Evolutionary conservation across 148 eudicot genomes (phyloP), one percentile per base, ranked within the genome.

Genomic region (Rhododendron kiyosumense): DNA sequence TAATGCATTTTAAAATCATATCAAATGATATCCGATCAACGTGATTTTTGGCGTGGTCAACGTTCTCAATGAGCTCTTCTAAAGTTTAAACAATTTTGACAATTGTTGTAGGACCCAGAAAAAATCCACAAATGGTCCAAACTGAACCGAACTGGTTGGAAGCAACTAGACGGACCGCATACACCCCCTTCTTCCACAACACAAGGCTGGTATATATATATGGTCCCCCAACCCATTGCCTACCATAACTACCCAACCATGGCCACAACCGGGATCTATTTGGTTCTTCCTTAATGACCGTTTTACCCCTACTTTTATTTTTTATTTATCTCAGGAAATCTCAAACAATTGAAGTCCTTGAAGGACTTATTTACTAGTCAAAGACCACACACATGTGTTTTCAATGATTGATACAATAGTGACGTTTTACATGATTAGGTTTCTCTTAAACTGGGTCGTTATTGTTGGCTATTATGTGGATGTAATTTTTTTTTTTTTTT

Each of bases 61-160:
- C 0, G 7, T 41, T 41, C 43, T 41, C 43, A 5, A 41, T 5
- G 43, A 41, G 7, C 43, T 41, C 34, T 32, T 32, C 43, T 41
- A 41, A 41, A 41, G 1, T 41, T 41, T 41, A 7, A 41, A 41
- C 7, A 0, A 7, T 41, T 41, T 0, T 7, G 7, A 41, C 5
- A 0, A 41, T 5, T 41, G 0, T 41, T 41, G 0, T 5, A 0
- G 43, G 0, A 5, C 43, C 7, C 41, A 38, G 0, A 38, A 38
- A 38, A 0, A 4, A 0, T 0, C 41, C 7, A 41, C 41, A 41
- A 41, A 6, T 41, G 6, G 0, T 5, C 43, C 43, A 5, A 41
- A 41, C 7, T 41, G 7, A 5, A 5, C 43, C 43, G 7, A 41
- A 41, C 6, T 41, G 43, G 7, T 41, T 5, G 7, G 43, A 41